Base-by-base conservation (phyloP, 257 asterid species). In the Dorcoceras hygrometricum region DNA sequence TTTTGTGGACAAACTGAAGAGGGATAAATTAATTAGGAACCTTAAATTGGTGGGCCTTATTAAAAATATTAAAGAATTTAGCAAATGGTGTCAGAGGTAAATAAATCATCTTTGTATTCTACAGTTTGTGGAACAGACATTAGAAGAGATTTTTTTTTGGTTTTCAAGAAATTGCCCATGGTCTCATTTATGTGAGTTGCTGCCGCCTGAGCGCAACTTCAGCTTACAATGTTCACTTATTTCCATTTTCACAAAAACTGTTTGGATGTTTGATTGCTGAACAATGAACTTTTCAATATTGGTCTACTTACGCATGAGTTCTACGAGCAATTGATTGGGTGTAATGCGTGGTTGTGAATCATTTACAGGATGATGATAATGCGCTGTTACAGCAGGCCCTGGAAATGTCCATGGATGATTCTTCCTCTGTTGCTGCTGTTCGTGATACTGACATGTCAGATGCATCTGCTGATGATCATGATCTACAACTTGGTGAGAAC, bases 371-470 rank as follows among this genome's bases (percentile, higher is more conserved):
- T 74, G 99, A 94, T 80, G 99, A 94, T 82, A 94, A 87, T 73
- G 96, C 96, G 61, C 81, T 94, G 77, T 81, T 94, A 73, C 99
- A 88, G 82, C 96, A 88, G 76, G 97, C 99, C 57, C 95, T 94
- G 70, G 97, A 97, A 23, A 94, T 94, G 97, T 94, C 99, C 27
- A 90, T 94, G 97, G 96, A 90, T 75, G 96, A 88, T 66, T 63
- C 96, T 64, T 76, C 97, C 25, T 76, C 96, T 56, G 82, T 78
- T 57, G 82, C 71, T 67, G 82, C 85, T 77, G 82, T 81, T 69
- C 85, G 86, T 71, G 99, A 94, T 71, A 84, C 88, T 57, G 96
- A 94, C 76, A 94, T 94, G 97, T 72, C 97, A 32, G 99, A 94
- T 81, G 96, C 92, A 59, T 89, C 95, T 72, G 80, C 93, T 26